These are phyloP conservation scores for Logfia minima DNA, from an alignment of 129 eudicot genomes.

Conservation along the genomic window DNA sequence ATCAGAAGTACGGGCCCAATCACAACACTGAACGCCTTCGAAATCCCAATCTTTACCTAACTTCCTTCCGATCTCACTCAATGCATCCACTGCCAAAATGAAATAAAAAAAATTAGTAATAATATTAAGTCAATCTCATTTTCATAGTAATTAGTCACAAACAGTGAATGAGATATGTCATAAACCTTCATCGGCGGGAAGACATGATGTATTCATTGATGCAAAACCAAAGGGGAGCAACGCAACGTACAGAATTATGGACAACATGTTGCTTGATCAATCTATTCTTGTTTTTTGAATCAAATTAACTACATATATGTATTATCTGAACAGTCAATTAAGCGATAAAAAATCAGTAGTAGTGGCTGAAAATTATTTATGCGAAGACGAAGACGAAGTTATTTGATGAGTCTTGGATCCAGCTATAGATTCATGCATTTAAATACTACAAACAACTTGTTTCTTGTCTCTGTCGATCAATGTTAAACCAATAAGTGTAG, in stretches of 20 bases:
- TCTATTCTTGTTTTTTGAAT: background rate
- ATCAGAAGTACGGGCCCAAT: background rate
- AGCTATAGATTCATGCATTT: too few relatives aligned
- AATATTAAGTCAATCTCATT: background rate
- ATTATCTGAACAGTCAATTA: background rate
- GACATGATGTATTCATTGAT: constrained; percentile 22
- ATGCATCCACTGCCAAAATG: constrained; percentile 35
- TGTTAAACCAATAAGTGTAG: too few relatives aligned
- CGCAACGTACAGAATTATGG: constrained; percentile 1
- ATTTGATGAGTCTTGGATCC: too few relatives aligned
- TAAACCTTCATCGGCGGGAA: constrained; percentile 32
- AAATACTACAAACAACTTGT: too few relatives aligned
- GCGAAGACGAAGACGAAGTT: background rate
- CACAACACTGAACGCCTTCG: constrained; percentile 39
- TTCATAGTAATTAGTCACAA: background rate
- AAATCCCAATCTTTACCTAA: constrained; percentile 67
- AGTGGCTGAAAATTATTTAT: background rate
- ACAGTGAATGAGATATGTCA: background rate
- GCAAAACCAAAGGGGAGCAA: constrained; percentile 29
- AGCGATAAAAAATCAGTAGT: background rate
- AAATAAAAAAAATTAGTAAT: background rate
- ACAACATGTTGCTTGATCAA: constrained; percentile 10
- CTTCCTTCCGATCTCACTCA: constrained; percentile 45
- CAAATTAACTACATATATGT: background rate
- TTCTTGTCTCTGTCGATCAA: too few relatives aligned